phyloP scores from a whole-genome alignment of 2,329 filamentous ascomycete species.

The Cladophialophora immunda region DNA sequence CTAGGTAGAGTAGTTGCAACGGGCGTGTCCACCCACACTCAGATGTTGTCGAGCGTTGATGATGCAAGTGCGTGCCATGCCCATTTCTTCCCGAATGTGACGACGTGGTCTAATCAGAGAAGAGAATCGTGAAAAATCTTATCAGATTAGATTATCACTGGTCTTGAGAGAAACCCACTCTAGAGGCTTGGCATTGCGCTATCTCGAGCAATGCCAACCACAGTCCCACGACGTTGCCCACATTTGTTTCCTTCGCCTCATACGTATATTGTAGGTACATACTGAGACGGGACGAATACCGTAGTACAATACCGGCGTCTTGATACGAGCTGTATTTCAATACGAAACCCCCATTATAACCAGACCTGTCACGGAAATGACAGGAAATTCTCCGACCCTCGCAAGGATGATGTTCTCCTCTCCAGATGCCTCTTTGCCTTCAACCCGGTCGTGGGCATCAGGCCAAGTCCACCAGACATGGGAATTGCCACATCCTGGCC shows the following conservation, averaged over 20 bases:
- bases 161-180: neutral
- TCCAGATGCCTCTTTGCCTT: neutral
- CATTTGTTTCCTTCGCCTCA: neutral
- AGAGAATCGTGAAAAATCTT: neutral
- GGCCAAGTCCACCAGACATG: neutral
- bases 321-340: conserved; percentile 2
- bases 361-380: neutral
- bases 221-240: neutral
- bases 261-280: neutral
- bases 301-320: neutral
- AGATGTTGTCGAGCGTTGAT: neutral
- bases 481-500: neutral
- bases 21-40: neutral
- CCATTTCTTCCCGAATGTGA: neutral
- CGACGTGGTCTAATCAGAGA: neutral
- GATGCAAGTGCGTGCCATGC: neutral
- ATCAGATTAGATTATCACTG: neutral
- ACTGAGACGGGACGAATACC: neutral
- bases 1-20: neutral
- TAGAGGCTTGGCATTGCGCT: neutral
- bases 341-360: neutral
- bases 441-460: neutral
- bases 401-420: neutral
- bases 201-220: neutral
- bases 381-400: neutral